Evolutionary conservation across 2,329 filamentous ascomycete species (phyloP), one percentile per base, ranked within the genome.

Genomic region (Parastagonospora nodorum): DNA sequence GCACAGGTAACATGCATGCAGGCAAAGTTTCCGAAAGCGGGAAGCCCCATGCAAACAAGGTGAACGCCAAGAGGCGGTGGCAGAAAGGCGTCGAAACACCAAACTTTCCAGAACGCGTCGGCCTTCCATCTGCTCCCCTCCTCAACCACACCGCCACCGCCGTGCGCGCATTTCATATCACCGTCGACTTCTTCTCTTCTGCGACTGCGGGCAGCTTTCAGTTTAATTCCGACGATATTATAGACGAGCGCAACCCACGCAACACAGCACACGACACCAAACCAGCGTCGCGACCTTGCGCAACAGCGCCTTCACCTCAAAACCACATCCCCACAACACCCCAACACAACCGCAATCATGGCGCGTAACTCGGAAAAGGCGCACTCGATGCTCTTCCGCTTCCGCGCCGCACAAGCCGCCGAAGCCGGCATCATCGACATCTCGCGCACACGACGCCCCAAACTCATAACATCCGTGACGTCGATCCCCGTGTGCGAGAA

Each of bases 371-470:
- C 90, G 39, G 93, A 97, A 83, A 99, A 97, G 77, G 93, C 94
- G 69, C 94, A 99, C 81, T 97, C 92, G 41, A 99, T 99, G 93
- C 93, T 99, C 76, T 99, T 97, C 81, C 93, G 94, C 82, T 99
- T 99, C 82, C 91, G 94, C 75, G 94, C 96, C 71, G 90, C 93
- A 66, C 94, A 97, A 84, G 93, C 93, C 61, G 91, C 92, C 59
- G 92, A 97, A 78, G 84, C 97, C 41, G 93, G 93, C 70, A 97
- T 97, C 75, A 90, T 99, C 77, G 93, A 97, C 80, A 89, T 89
- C 27, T 89, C 91, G 51, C 90, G 92, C 55, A 88, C 91, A 8
- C 90, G 92, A 9, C 91, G 94, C 2, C 94, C 94, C 45, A 95
- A 93, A 76, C 84, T 88, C 58, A 97, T 97, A 74, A 95, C 91